These are phyloP conservation scores for Clathrospora elynae DNA, from an alignment of 2,329 filamentous ascomycete genomes.

Conservation along the genomic window DNA sequence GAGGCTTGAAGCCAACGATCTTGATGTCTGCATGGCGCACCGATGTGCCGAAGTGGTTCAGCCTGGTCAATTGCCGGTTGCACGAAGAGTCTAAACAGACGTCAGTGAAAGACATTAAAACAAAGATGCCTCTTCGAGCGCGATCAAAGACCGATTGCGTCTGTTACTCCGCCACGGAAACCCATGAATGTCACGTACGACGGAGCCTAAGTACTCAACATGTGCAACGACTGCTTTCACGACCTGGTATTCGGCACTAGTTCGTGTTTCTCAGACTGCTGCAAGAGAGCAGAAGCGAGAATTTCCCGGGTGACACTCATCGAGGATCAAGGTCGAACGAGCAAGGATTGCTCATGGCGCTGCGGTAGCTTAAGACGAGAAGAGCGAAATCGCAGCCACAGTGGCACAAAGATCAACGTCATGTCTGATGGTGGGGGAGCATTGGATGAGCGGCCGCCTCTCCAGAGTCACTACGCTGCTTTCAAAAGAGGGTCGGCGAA, in stretches of 20 bases:
- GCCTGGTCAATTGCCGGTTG: slow-evolving; percentile 7
- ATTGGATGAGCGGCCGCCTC: slow-evolving; percentile 17
- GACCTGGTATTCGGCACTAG: slow-evolving; percentile 19
- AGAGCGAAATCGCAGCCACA: slow-evolving; percentile 7
- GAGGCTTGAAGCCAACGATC: slow-evolving; percentile 9
- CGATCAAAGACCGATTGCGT: neutral
- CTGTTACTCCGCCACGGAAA: slow-evolving; percentile 4
- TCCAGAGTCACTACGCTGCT: slow-evolving; percentile 12
- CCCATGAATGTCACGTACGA: neutral
- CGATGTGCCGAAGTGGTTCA: slow-evolving; percentile 7
- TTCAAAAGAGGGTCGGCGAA: slow-evolving; percentile 3
- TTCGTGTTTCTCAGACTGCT: slow-evolving; percentile 9
- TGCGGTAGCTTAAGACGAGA: slow-evolving; percentile 3
- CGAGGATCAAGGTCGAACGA: slow-evolving; percentile 7
- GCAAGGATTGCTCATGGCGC: slow-evolving; percentile 7
- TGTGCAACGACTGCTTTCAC: slow-evolving; percentile 17
- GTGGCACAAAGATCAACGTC: slow-evolving; percentile 12
- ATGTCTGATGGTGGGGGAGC: slow-evolving; percentile 18
- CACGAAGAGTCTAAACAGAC: slow-evolving; percentile 14
- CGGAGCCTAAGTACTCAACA: slow-evolving; percentile 4
- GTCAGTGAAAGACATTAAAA: slow-evolving; percentile 9
- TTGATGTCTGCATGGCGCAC: slow-evolving; percentile 11
- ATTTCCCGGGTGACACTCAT: neutral
- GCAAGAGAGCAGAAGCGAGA: slow-evolving; percentile 4
- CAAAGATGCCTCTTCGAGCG: neutral